Percentiles rank a stretch among this genome's conserved stretches.
Evolutionary conservation across 2,329 filamentous ascomycete species (phyloP).

Genomic region (Didymella glomerata): DNA sequence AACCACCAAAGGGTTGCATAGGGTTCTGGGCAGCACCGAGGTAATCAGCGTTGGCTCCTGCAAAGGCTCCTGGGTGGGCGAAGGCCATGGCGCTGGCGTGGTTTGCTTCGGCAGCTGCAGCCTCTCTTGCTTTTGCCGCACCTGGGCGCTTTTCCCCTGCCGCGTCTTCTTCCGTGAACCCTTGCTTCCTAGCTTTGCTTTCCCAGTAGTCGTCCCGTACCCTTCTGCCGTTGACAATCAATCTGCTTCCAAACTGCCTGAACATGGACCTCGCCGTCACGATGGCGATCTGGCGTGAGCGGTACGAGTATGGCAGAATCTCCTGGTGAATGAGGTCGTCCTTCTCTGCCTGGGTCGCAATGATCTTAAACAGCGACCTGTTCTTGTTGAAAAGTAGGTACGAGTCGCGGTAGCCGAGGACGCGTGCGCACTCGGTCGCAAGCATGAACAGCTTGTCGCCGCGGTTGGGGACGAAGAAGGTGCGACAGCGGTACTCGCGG

Average conservation of each 20-base stretch:
- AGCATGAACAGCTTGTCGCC: constrained; percentile 98
- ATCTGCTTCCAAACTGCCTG: constrained; percentile 93
- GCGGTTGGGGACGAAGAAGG: constrained; percentile 89
- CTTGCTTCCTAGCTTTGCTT: constrained; percentile 94
- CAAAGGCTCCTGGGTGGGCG: constrained; percentile 40
- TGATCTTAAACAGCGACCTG: constrained; percentile 95
- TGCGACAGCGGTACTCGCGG: constrained; percentile 90
- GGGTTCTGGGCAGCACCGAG: constrained; percentile 42
- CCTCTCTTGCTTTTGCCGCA: constrained; percentile 86
- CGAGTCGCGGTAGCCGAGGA: constrained; percentile 94
- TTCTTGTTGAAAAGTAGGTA: constrained; percentile 99
- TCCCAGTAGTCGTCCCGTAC: constrained; percentile 99
- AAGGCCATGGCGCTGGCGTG: constrained; percentile 60
- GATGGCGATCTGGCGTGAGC: constrained; percentile 97
- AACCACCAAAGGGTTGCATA: constrained; percentile 56
- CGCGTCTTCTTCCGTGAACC: constrained; percentile 95
- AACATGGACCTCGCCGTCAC: constrained; percentile 99
- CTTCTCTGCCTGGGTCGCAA: constrained; percentile 93
- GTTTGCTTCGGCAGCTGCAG: constrained; percentile 71
- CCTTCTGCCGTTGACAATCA: constrained; percentile 87
- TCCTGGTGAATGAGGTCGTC: constrained; percentile 95
- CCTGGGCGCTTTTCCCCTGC: constrained; percentile 96
- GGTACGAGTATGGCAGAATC: constrained; percentile 94
- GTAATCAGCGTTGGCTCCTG: constrained; percentile 48
- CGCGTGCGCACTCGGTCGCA: constrained; percentile 93